phyloP scores from a whole-genome alignment of 2,329 filamentous ascomycete genomes.

The Didymella keratinophila region DNA sequence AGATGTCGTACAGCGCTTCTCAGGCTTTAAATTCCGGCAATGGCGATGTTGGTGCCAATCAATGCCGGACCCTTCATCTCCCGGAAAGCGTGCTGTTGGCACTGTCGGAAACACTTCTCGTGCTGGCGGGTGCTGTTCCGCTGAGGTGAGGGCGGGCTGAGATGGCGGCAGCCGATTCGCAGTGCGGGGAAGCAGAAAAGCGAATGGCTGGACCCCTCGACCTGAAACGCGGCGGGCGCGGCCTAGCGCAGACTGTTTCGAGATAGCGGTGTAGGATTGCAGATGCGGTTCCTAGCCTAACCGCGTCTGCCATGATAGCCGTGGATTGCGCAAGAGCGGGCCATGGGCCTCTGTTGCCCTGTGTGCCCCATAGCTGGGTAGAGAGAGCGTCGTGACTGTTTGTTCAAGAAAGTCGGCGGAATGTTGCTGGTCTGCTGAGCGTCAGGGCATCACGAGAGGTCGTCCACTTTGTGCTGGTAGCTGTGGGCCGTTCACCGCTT shows the following conservation, averaged over 20 bases:
- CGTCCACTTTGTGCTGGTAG: slow-evolving; percentile 2
- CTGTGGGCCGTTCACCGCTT: slow-evolving; percentile 16
- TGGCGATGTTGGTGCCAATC: slow-evolving; percentile 1
- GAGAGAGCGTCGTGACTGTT: background rate
- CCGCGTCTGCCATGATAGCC: slow-evolving; percentile 24
- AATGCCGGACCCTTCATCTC: background rate
- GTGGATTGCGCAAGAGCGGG: slow-evolving; percentile 26
- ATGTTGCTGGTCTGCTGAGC: slow-evolving; percentile 19
- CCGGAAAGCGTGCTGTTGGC: background rate
- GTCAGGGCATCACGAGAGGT: slow-evolving; percentile 8
- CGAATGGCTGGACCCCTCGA: slow-evolving; percentile 20
- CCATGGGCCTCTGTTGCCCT: slow-evolving; percentile 11
- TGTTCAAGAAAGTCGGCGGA: slow-evolving; percentile 1
- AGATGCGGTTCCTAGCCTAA: slow-evolving; percentile 32
- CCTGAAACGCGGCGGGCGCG: slow-evolving; percentile 16
- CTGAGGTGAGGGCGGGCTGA: slow-evolving; percentile 13
- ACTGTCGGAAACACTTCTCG: slow-evolving; percentile 18
- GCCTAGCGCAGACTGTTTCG: slow-evolving; percentile 19
- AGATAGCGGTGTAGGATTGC: slow-evolving; percentile 25
- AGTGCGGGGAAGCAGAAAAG: slow-evolving; percentile 20
- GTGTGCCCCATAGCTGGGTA: slow-evolving; percentile 2
- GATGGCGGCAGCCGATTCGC: slow-evolving; percentile 20
- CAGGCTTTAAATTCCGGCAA: background rate
- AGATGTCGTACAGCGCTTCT: background rate
- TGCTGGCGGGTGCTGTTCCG: slow-evolving; percentile 16